Conservation (phyloP, 202 grass and related monocot species). For the Setaria viridis region DNA sequence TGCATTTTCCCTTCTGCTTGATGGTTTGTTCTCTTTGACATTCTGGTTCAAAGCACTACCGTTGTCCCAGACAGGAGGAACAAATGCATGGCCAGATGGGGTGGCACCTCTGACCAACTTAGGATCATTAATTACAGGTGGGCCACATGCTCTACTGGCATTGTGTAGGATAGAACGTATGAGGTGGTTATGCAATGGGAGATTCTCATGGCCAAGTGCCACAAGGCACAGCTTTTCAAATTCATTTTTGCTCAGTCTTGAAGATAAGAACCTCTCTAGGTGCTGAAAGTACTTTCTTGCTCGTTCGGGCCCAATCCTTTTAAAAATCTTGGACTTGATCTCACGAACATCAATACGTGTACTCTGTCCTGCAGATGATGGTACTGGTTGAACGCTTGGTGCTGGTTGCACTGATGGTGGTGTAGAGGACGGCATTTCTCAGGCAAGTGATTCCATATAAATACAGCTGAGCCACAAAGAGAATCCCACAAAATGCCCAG, state of each 20-base stretch:
- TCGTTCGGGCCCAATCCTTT: conserved; percentile 61
- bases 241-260: conserved; percentile 77
- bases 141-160: conserved; percentile 63
- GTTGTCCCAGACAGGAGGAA: conserved; percentile 41
- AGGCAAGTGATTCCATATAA: conserved; percentile 52
- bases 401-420: conserved; percentile 44
- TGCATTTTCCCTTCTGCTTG: conserved; percentile 39
- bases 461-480: conserved; percentile 37
- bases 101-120: conserved; percentile 31
- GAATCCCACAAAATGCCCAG: conserved; percentile 14
- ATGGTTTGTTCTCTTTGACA: conserved; percentile 40
- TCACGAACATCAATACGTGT: conserved; percentile 67
- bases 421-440: conserved; percentile 56
- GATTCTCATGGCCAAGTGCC: conserved; percentile 70
- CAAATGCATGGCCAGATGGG: conserved; percentile 34
- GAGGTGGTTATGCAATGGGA: conserved; percentile 84
- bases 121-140: conserved; percentile 45
- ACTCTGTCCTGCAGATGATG: conserved; percentile 57
- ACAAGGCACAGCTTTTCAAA: conserved; percentile 77
- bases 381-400: conserved; percentile 50
- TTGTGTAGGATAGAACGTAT: conserved; percentile 77
- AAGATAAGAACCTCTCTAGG: conserved; percentile 72
- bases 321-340: conserved; percentile 73
- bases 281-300: conserved; percentile 74
- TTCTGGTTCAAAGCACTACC: conserved; percentile 44